Evolutionary conservation across 1,139 yeast species (phyloP).

Genomic region (Suhomyces taliae): DNA sequence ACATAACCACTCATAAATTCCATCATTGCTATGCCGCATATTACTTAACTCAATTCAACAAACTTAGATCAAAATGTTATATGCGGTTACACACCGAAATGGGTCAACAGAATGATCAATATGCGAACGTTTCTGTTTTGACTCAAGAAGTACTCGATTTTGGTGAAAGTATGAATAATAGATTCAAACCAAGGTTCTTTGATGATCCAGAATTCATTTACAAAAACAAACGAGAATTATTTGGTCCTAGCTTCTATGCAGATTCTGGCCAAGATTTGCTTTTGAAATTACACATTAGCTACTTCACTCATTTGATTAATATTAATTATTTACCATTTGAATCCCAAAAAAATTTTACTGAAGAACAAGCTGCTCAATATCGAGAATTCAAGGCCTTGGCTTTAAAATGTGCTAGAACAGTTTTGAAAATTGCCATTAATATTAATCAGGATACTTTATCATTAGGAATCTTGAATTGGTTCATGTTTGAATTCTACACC

Average conservation of each 20-base stretch:
- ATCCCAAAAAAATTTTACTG: constrained; percentile 16
- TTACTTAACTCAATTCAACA: not conserved
- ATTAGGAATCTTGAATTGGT: constrained; percentile 32
- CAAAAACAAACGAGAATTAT: not conserved
- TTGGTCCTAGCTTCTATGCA: not conserved
- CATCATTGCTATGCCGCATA: constrained; percentile 14
- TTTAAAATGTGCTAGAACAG: constrained; percentile 36
- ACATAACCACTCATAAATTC: not conserved
- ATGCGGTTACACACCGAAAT: constrained; percentile 3
- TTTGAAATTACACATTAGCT: constrained; percentile 28
- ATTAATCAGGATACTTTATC: constrained; percentile 21
- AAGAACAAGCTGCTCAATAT: constrained; percentile 16
- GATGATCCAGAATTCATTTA: constrained; percentile 5
- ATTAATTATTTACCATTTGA: constrained; percentile 30
- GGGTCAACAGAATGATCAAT: not conserved
- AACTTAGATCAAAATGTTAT: constrained; percentile 4
- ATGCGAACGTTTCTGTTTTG: not conserved
- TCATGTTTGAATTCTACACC: constrained; percentile 30
- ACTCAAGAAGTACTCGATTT: constrained; percentile 4
- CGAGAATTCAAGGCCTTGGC: constrained; percentile 24
- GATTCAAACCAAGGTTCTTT: constrained; percentile 5
- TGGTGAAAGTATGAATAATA: not conserved
- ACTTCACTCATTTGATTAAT: constrained; percentile 35
- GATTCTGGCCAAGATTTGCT: constrained; percentile 16
- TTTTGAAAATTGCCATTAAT: constrained; percentile 24